Percentiles rank a stretch among this genome's conserved stretches.
phyloP scores from a whole-genome alignment of 805 yeast species.

The Starmerella lactis-condensi region DNA sequence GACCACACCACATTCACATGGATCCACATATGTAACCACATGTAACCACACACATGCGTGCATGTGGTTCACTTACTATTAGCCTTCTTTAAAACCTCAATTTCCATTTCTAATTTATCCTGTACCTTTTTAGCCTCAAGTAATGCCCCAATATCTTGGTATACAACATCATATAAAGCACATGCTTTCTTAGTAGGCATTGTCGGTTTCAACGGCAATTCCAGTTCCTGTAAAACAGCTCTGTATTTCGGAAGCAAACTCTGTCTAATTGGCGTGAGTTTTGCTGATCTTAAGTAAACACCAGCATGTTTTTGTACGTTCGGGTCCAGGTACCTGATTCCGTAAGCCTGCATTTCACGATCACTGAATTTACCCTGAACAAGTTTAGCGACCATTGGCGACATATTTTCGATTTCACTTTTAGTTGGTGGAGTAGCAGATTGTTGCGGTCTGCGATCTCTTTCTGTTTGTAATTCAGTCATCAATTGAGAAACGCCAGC shows the following conservation, averaged over 20 bases:
- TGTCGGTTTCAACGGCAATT: conserved; percentile 61
- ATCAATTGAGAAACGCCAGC: conserved; percentile 81
- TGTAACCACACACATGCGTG: no score
- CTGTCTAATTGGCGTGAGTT: conserved; percentile 62
- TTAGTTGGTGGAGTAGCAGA: conserved; percentile 17
- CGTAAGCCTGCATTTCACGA: conserved; percentile 71
- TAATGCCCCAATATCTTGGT: conserved; percentile 48
- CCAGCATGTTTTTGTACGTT: conserved; percentile 46
- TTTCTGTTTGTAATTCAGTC: conserved; percentile 55
- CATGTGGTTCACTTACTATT: neutral
- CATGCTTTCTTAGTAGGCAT: conserved; percentile 73
- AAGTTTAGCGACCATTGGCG: conserved; percentile 16
- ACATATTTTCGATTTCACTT: conserved; percentile 6
- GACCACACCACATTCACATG: no score
- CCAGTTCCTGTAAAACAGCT: conserved; percentile 55
- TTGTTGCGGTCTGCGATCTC: conserved; percentile 23
- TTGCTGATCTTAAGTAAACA: conserved; percentile 61
- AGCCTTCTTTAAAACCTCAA: conserved; percentile 25
- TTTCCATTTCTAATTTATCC: conserved; percentile 74
- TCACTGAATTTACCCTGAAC: conserved; percentile 41
- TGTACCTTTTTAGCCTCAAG: conserved; percentile 71
- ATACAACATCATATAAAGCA: conserved; percentile 55
- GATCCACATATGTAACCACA: no score
- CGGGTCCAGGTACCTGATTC: conserved; percentile 35
- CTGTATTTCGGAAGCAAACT: conserved; percentile 45